Percentiles rank a stretch among this genome's conserved stretches.
Evolutionary conservation across 805 yeast genomes (phyloP).

Genomic region (Blastobotrys parvus): DNA sequence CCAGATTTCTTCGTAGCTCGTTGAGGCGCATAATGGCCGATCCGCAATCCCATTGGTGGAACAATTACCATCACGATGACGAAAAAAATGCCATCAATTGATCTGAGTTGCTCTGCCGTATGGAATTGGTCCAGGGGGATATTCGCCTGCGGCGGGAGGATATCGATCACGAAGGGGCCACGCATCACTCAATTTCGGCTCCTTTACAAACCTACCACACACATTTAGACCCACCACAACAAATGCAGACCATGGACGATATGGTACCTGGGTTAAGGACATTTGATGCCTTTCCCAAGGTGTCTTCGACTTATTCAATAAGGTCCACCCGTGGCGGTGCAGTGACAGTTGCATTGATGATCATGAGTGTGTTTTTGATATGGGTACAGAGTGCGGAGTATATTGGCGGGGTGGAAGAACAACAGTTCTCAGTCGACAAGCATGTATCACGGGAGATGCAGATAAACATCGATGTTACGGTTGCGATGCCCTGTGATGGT

Average conservation of each 20-base stretch:
- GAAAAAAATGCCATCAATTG: no score
- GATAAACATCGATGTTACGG: constrained; percentile 70
- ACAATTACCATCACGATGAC: no score
- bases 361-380: constrained; percentile 55
- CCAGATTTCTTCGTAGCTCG: no score
- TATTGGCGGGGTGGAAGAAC: constrained; percentile 73
- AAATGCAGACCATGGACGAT: constrained; percentile 12
- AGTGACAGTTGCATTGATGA: constrained; percentile 56
- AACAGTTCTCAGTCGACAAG: constrained; percentile 68
- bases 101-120: no score
- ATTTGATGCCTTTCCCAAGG: constrained; percentile 73
- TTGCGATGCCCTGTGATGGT: constrained; percentile 76
- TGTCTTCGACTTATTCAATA: constrained; percentile 60
- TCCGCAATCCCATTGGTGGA: no score
- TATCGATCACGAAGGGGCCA: no score
- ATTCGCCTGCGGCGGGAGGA: no score
- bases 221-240: not conserved
- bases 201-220: not conserved
- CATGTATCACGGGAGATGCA: constrained; percentile 48
- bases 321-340: constrained; percentile 71
- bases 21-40: no score
- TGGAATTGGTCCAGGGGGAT: no score
- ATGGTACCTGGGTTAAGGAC: constrained; percentile 34
- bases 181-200: not conserved
- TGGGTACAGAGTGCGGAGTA: constrained; percentile 84